Base-by-base conservation (phyloP, 805 yeast species). In the Yarrowia sp. region DNA sequence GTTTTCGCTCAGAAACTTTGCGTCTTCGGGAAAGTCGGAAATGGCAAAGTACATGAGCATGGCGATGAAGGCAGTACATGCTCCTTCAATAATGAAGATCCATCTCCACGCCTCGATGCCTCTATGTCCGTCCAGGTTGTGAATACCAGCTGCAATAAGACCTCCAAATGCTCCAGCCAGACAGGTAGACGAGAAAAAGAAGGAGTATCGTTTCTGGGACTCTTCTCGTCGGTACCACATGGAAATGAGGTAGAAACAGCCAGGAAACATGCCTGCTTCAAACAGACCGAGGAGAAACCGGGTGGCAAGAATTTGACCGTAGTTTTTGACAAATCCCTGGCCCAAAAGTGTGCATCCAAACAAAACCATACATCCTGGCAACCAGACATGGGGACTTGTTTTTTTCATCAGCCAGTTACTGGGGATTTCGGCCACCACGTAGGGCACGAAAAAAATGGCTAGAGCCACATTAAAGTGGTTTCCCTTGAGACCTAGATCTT, bases 91-190 rank as follows among this genome's bases (percentile, higher is more conserved):
- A 65, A 84, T 76, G 71, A 78, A 84, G 67, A 83, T 76, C 82
- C 85, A 84, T 66, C 83, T 73, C 85, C 86, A 83, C 30, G 85
- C 83, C 26, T 74, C 77, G 44, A 77, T 70, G 2, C 82, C 82
- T 6, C 67, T 74, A 59, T 75, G 72, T 64, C 78, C 77, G 67
- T 84, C 80, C 69, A 88, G 77, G 41, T 84, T 84, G 69, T 83
- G 75, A 67, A 87, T 82, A 67, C 83, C 66, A 68, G 81, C 85
- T 4, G 91, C 91, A 67, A 87, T 80, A 16, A 89, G 85, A 66
- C 92, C 92, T 6, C 87, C 86, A 68, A 89, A 87, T 22, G 88
- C 92, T 71, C 92, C 92, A 1, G 91, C 89, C 63, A 88, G 78
- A 67, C 87, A 83, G 5, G 91, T 86, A 52, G 88, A 84, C 35